phyloP scores from a whole-genome alignment of 495 filamentous ascomycete species.

The Cercophora scortea region DNA sequence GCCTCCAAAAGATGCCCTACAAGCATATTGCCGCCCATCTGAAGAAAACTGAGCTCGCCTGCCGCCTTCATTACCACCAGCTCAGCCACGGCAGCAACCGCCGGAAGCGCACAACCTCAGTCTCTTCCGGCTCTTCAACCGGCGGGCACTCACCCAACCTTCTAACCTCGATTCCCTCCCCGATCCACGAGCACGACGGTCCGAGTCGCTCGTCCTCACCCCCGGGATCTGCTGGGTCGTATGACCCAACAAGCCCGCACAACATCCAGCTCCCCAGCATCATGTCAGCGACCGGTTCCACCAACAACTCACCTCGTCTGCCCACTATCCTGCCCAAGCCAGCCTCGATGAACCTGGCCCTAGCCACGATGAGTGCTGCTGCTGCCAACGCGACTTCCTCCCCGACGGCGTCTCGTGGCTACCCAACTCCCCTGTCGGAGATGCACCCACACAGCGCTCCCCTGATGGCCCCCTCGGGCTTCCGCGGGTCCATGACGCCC shows the following conservation, averaged over 20 bases:
- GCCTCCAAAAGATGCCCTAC: conserved; percentile 79
- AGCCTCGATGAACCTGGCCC: conserved; percentile 36
- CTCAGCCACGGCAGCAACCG: conserved; percentile 73
- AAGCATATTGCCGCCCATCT: conserved; percentile 79
- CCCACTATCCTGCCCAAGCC: conserved; percentile 57
- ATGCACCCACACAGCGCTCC: conserved; percentile 20
- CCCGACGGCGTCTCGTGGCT: conserved; percentile 25
- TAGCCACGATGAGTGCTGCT: conserved; percentile 13
- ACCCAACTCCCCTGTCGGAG: conserved; percentile 28
- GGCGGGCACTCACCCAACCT: conserved; percentile 41
- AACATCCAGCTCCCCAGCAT: conserved; percentile 40
- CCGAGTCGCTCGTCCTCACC: conserved; percentile 30
- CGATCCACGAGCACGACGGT: conserved; percentile 33
- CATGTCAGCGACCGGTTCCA: conserved; percentile 21
- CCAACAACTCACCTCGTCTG: conserved; percentile 35
- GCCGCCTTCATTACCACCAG: conserved; percentile 78
- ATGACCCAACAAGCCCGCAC: conserved; percentile 28
- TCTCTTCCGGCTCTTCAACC: conserved; percentile 48
- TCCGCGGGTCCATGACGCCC: conserved; percentile 19
- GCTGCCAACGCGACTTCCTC: conserved; percentile 17
- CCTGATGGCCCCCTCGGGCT: conserved; percentile 18
- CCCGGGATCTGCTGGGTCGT: conserved; percentile 26
- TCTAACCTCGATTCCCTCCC: conserved; percentile 35
- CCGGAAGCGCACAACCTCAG: conserved; percentile 57
- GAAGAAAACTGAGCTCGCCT: conserved; percentile 80